These are phyloP conservation scores for Yamadazyma tumulicola DNA, from an alignment of 805 yeast genomes.

Conservation along the genomic window DNA sequence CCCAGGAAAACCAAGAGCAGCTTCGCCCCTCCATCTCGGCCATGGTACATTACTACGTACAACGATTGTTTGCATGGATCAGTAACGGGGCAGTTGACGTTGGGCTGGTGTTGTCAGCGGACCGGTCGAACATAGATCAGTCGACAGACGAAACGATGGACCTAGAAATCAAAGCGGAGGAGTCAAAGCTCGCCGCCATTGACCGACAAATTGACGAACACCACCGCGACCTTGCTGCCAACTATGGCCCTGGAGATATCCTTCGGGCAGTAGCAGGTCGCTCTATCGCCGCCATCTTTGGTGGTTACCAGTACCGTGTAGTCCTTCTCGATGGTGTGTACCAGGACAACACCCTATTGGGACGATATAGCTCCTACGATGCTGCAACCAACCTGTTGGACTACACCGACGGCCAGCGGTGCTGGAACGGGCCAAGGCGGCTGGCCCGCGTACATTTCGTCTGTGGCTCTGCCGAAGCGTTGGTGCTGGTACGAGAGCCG, in stretches of 20 bases:
- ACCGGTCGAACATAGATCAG: neutral
- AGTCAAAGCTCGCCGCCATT: too few species aligned
- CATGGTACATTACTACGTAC: constrained; percentile 24
- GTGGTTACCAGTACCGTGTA: constrained; percentile 68
- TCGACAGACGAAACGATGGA: constrained; percentile 3
- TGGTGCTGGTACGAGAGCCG: constrained; percentile 77
- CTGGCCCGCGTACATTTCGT: constrained; percentile 58
- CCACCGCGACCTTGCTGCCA: constrained; percentile 12
- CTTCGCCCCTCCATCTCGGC: constrained; percentile 19
- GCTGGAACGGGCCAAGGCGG: constrained; percentile 95
- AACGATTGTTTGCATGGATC: constrained; percentile 8
- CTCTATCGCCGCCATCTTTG: constrained; percentile 49
- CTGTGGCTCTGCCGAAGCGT: constrained; percentile 60
- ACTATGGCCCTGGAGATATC: constrained; percentile 63
- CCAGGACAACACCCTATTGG: constrained; percentile 56
- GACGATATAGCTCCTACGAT: constrained; percentile 31
- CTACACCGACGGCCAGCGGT: constrained; percentile 65
- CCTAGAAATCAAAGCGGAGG: neutral
- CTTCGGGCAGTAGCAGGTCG: constrained; percentile 53
- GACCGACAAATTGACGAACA: neutral
- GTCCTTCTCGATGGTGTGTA: constrained; percentile 54
- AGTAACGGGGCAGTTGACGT: constrained; percentile 3
- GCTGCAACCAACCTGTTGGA: constrained; percentile 26
- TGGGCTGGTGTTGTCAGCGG: neutral
- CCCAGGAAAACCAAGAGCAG: neutral